Base-by-base conservation (phyloP, 768 basidiomycete species). In the Naganishia kalamii region DNA sequence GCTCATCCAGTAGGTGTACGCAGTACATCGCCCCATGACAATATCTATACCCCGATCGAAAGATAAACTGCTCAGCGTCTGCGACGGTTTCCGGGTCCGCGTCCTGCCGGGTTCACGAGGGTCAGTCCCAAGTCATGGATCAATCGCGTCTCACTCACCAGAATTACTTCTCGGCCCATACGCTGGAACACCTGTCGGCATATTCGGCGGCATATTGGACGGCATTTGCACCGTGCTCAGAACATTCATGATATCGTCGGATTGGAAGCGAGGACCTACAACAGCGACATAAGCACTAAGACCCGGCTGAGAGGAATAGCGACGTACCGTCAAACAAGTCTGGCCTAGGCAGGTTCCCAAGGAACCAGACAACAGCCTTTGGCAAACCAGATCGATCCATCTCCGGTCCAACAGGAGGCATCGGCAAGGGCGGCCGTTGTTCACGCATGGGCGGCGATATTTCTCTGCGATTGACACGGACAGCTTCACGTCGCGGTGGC, bases 231-330 rank as follows among this genome's bases (percentile, higher is more conserved):
- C 88, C 71, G 85, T 88, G 37, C 85, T 83, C 77, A 96, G 87
- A 32, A 91, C 73, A 67, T 87, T 86, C 86, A 97, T 87, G 41
- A 94, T 80, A 76, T 94, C 92, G 32, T 96, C 92, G 1, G 88
- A 87, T 63, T 89, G 83, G 80, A 94, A 94, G 41, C 90, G 84
- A 10, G 92, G 92, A 4, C 92, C 92, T 93, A 65, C 35, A 65
- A 25, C 33, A 59, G 21, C 41, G 49, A 63, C 47, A 21, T 29
- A 10, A n/a, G 40, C 25, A 15, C 48, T 21, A n/a, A n/a, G n/a
- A n/a, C n/a, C n/a, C n/a, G n/a, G n/a, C n/a, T n/a, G n/a, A n/a
- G n/a, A n/a, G 37, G 23, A 13, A 40, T 2, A 33, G 0, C 5
- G 21, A 82, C 85, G 70, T 69, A 92, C 92, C 93, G 78, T 96